Evolutionary conservation across 345 rosid species (phyloP).

Genomic region (Sisymbrium irio): DNA sequence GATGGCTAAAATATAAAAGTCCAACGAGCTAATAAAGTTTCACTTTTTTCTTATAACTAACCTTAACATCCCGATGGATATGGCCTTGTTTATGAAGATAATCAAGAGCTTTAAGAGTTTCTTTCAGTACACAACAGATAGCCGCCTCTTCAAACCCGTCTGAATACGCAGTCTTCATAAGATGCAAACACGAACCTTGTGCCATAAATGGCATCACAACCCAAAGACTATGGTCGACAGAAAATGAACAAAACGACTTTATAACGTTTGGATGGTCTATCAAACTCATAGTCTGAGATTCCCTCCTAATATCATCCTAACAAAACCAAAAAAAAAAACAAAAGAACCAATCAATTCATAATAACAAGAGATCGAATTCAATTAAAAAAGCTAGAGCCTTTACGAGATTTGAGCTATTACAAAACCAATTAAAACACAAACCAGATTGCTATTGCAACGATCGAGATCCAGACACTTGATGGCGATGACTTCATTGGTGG

Average conservation of each 20-base stretch:
- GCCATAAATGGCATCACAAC: constrained; percentile 99
- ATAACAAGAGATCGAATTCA: neutral
- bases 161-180: constrained; percentile 86
- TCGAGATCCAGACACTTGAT: constrained; percentile 98
- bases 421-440: constrained; percentile 21
- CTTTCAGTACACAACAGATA: constrained; percentile 82
- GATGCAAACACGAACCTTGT: constrained; percentile 96
- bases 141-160: constrained; percentile 98
- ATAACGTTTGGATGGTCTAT: constrained; percentile 96
- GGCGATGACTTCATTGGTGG: constrained; percentile 76
- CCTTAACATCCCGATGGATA: constrained; percentile 99
- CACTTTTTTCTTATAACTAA: constrained; percentile 13
- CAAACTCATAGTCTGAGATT: constrained; percentile 96
- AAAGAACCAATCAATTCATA: neutral
- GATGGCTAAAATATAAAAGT: neutral
- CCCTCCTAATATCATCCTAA: constrained; percentile 92
- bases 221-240: constrained; percentile 83
- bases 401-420: constrained; percentile 1
- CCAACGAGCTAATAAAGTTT: constrained; percentile 8
- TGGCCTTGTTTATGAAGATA: constrained; percentile 98
- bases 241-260: constrained; percentile 87
- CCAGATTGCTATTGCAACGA: constrained; percentile 98
- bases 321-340: neutral
- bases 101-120: constrained; percentile 93
- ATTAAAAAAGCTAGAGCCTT: neutral